Conservation (phyloP, 192 early-diverging fungal species). For the Coemansia sp. region DNA sequence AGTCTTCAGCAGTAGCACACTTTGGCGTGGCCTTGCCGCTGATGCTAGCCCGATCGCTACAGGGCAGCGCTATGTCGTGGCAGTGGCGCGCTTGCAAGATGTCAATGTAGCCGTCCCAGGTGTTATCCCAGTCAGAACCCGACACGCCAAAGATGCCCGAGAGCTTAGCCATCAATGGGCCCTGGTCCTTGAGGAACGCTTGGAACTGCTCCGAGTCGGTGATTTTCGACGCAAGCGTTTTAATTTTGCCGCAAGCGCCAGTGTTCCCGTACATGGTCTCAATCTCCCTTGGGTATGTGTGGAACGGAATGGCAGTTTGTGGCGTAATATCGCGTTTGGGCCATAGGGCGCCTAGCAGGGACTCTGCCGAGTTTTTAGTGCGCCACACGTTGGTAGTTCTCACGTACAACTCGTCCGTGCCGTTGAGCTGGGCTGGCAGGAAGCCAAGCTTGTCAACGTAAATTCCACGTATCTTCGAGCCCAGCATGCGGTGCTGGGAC, state of each 20-base stretch:
- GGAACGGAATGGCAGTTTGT: slow-evolving; percentile 28
- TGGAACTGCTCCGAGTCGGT: slow-evolving; percentile 19
- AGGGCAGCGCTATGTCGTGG: slow-evolving; percentile 28
- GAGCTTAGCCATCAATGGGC: slow-evolving; percentile 35
- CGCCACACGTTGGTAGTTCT: slow-evolving; percentile 61
- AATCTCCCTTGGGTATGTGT: slow-evolving; percentile 48
- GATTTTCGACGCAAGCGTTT: slow-evolving; percentile 3
- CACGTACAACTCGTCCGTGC: slow-evolving; percentile 51
- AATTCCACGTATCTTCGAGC: slow-evolving; percentile 45
- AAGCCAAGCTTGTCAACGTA: slow-evolving; percentile 55
- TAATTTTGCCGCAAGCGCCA: slow-evolving; percentile 41
- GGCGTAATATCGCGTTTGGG: slow-evolving; percentile 29
- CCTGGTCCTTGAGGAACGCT: slow-evolving; percentile 35
- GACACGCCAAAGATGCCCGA: slow-evolving; percentile 32
- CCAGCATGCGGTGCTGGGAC: slow-evolving; percentile 48
- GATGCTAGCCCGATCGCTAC: slow-evolving; percentile 7
- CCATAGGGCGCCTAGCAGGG: slow-evolving; percentile 52
- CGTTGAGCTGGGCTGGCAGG: slow-evolving; percentile 36
- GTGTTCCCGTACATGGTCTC: slow-evolving; percentile 55
- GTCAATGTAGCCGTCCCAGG: slow-evolving; percentile 45
- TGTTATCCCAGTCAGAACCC: slow-evolving; percentile 16
- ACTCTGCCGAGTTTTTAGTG: slow-evolving; percentile 58
- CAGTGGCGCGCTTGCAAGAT: slow-evolving; percentile 43
- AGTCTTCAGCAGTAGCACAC: slow-evolving; percentile 44
- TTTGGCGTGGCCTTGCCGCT: slow-evolving; percentile 1